These are phyloP conservation scores for Hericium coralloides DNA, from an alignment of 768 basidiomycete species.

Conservation along the genomic window DNA sequence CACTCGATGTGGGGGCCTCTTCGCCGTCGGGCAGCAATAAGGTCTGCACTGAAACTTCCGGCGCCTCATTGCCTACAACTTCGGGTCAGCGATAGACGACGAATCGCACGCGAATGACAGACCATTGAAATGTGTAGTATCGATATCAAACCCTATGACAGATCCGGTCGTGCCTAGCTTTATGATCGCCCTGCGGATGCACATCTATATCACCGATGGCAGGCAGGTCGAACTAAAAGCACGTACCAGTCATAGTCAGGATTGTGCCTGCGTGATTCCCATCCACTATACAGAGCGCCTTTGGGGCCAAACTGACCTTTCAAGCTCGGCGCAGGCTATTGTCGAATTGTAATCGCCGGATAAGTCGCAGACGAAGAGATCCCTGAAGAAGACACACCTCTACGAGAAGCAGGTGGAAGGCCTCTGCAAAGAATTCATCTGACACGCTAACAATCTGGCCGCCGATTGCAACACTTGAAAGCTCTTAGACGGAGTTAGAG, in stretches of 20 bases:
- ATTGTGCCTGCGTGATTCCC: conserved; percentile 92
- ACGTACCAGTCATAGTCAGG: conserved; percentile 77
- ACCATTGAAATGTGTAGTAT: conserved; percentile 94
- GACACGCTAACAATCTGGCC: conserved; percentile 68
- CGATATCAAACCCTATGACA: conserved; percentile 82
- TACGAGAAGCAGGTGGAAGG: conserved; percentile 71
- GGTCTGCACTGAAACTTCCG: conserved; percentile 68
- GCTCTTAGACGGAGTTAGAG: conserved; percentile 41
- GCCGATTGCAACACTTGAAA: conserved; percentile 81
- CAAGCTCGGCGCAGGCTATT: conserved; percentile 73
- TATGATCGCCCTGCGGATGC: conserved; percentile 69
- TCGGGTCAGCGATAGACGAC: background rate
- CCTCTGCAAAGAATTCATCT: conserved; percentile 95
- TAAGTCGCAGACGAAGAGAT: too few species aligned
- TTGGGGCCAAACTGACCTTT: conserved; percentile 98
- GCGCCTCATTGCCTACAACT: conserved; percentile 74
- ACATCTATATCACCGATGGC: background rate
- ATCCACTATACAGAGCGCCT: conserved; percentile 89
- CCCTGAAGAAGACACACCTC: conserved; percentile 39
- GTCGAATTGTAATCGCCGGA: background rate
- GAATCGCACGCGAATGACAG: conserved; percentile 8
- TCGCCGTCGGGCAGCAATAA: conserved; percentile 35
- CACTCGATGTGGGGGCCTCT: conserved; percentile 31
- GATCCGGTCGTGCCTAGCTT: conserved; percentile 71
- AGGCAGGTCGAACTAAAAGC: background rate